These are phyloP conservation scores for Wickerhamomyces sp. DNA, from an alignment of 1,139 yeast species.

Conservation along the genomic window DNA sequence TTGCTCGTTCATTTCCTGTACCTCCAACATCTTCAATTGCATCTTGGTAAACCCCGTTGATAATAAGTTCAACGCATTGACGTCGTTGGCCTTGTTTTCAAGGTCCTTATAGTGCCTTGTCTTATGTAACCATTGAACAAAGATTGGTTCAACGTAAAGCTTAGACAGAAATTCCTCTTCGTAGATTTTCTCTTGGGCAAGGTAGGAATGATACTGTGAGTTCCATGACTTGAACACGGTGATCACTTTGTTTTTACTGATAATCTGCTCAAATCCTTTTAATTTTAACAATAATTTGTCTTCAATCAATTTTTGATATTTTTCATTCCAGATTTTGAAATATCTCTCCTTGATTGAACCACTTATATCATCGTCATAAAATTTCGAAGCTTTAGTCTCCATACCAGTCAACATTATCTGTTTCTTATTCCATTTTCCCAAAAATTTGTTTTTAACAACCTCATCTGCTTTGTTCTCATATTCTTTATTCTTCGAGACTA, in stretches of 20 bases:
- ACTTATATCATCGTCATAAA: conserved; percentile 2
- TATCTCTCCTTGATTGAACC: conserved; percentile 2
- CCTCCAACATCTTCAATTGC: conserved; percentile 11
- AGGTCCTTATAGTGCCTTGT: conserved; percentile 11
- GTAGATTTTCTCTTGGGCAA: conserved; percentile 6
- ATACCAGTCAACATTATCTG: conserved; percentile 1
- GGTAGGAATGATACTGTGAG: conserved; percentile 2
- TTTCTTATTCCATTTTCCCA: conserved; percentile 5
- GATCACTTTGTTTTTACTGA: not conserved
- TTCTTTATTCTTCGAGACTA: not conserved
- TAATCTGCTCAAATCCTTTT: conserved; percentile 2
- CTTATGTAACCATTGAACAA: conserved; percentile 18
- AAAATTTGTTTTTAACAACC: conserved; percentile 7
- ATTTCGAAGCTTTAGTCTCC: conserved; percentile 5
- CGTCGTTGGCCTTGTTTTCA: conserved; percentile 18
- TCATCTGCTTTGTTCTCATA: conserved; percentile 5
- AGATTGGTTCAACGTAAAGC: conserved; percentile 5
- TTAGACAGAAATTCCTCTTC: conserved; percentile 5
- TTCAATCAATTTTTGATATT: conserved; percentile 7
- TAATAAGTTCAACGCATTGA: conserved; percentile 18
- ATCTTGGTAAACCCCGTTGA: conserved; percentile 22
- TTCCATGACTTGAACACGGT: conserved; percentile 10
- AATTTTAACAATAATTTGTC: conserved; percentile 9
- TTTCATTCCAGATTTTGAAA: conserved; percentile 12
- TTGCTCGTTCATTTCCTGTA: conserved; percentile 11